phyloP scores from a whole-genome alignment of 1,139 yeast genomes.

The Arxiozyma telluris region DNA sequence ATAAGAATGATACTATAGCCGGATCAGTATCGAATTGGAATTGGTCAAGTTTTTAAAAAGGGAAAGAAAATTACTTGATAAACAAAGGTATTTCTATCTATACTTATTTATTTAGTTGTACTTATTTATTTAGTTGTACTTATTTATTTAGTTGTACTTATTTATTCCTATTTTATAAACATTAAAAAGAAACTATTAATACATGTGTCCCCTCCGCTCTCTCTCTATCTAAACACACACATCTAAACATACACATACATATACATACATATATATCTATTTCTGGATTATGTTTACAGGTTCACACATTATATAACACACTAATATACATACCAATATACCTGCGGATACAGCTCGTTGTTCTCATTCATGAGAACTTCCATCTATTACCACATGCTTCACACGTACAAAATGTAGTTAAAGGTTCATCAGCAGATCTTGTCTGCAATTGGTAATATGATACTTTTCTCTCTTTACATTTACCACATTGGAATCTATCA shows the following conservation, averaged over 20 bases:
- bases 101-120: slow-evolving; percentile 1
- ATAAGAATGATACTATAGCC: slow-evolving; percentile 29
- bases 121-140: neutral
- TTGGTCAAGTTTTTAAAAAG: slow-evolving; percentile 54
- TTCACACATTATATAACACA: neutral
- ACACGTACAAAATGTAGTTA: slow-evolving; percentile 95
- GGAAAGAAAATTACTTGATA: neutral
- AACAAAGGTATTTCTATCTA: neutral
- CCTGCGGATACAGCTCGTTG: neutral
- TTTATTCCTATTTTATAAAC: neutral
- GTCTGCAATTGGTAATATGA: slow-evolving; percentile 97
- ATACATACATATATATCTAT: no score
- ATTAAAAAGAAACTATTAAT: neutral
- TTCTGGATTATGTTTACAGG: neutral
- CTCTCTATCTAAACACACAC: no score
- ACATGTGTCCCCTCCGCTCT: neutral
- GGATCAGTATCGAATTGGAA: slow-evolving; percentile 69
- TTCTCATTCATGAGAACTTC: slow-evolving; percentile 55
- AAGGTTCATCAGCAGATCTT: slow-evolving; percentile 96
- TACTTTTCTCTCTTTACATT: slow-evolving; percentile 93
- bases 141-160: slow-evolving; percentile 1
- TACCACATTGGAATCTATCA: slow-evolving; percentile 93
- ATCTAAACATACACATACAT: no score
- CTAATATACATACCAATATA: neutral
- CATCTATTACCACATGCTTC: slow-evolving; percentile 96